Conservation (phyloP, 768 basidiomycete genomes). For the Podaxis sp. region DNA sequence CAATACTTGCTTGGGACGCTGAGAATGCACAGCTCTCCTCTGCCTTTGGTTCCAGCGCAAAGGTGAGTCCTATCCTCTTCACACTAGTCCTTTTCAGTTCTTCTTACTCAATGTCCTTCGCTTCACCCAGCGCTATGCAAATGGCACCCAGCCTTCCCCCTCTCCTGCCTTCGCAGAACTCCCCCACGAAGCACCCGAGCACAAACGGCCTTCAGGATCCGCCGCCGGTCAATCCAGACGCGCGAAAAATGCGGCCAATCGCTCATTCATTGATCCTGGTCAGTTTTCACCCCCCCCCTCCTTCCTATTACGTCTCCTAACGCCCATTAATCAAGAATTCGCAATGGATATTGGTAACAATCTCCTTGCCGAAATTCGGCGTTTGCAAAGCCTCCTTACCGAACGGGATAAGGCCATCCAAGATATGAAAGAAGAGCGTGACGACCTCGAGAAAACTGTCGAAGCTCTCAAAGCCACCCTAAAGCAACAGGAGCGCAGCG, state of each 20-base stretch:
- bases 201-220: slow-evolving; percentile 59
- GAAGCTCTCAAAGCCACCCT: slow-evolving; percentile 74
- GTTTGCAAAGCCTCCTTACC: slow-evolving; percentile 85
- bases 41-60: slow-evolving; percentile 55
- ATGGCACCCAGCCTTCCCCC: slow-evolving; percentile 51
- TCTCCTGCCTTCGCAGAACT: slow-evolving; percentile 44
- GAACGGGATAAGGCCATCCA: slow-evolving; percentile 93
- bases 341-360: slow-evolving; percentile 97
- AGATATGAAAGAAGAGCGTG: slow-evolving; percentile 90
- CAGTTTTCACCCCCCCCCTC: slow-evolving; percentile 26
- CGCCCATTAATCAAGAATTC: slow-evolving; percentile 61
- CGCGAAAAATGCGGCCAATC: slow-evolving; percentile 89
- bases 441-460: slow-evolving; percentile 78
- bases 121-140: slow-evolving; percentile 32
- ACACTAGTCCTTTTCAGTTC: background rate
- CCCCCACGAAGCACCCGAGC: slow-evolving; percentile 61
- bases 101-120: background rate
- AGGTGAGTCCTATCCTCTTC: background rate
- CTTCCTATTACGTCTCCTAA: slow-evolving; percentile 9
- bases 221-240: slow-evolving; percentile 85
- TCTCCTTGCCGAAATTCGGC: slow-evolving; percentile 85
- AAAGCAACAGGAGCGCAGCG: slow-evolving; percentile 76
- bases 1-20: slow-evolving; percentile 72
- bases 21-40: slow-evolving; percentile 78
- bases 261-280: slow-evolving; percentile 83